Evolutionary conservation across 2,329 filamentous ascomycete species (phyloP), one percentile per base, ranked within the genome.

Genomic region (Ceratocystis cubensis): DNA sequence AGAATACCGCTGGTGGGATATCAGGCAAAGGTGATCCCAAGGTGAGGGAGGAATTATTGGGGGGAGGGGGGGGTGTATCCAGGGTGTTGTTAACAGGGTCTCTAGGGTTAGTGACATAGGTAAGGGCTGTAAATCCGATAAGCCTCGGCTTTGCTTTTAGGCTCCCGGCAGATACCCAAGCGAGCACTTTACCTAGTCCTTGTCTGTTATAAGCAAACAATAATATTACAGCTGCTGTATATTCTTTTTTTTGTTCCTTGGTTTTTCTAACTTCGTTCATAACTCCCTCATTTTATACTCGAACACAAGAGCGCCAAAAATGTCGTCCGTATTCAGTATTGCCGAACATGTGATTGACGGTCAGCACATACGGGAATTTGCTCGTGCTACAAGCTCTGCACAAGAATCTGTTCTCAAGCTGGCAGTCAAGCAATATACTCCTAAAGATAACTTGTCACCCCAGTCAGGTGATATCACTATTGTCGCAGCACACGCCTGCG

Each of bases 401-500:
- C 88, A 95, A 71, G 88, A 96, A 70, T 88, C 93, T 69, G 79
- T 83, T 5, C 79, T 96, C 2, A 76, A 85, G 65, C 76, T 96
- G 4, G 84, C 86, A 7, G 82, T 96, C 65, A 96, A 96, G 78
- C 90, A 96, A 73, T 97, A 97, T 74, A 88, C 83, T 0, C 92
- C 92, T 1, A 78, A 84, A 66, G 82, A 87, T 72, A 91, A 92
- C 71, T 80, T 79, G 0, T 75, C 78, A 28, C 88, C 90, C 0
- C 80, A 84, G 69, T 82, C 84, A 0, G 89, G 89, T 44, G 89
- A 94, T 75, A 78, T 96, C 7, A 96, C 91, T 22, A 86, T 97
- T 67, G 85, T 97, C 66, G 91, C 83, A 10, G 87, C 88, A 3
- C 92, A 96, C 76, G 93, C 91, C 63, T 96, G 96, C 77, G 93